Evolutionary conservation across 495 filamentous ascomycete species (phyloP).

Genomic region (Evansstolkia leycettana): DNA sequence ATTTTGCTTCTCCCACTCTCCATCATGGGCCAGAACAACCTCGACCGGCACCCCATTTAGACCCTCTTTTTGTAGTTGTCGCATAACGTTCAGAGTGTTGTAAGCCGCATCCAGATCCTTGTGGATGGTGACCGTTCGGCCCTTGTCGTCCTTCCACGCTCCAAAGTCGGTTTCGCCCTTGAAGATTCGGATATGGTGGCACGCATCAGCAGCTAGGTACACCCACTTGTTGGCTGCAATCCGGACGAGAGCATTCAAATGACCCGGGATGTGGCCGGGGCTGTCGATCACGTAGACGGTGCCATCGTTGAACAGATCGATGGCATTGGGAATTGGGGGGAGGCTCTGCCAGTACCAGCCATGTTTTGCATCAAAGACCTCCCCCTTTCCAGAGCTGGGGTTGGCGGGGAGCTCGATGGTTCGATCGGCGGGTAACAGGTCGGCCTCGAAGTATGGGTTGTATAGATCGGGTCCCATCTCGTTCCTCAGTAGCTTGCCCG

Average conservation of each 20-base stretch:
- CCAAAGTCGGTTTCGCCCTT: conserved; percentile 28
- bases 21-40: conserved; percentile 34
- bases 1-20: conserved; percentile 23
- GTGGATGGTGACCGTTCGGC: conserved; percentile 23
- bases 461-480: conserved; percentile 15
- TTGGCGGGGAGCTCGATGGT: conserved; percentile 20
- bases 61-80: conserved; percentile 10
- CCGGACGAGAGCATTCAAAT: conserved; percentile 33
- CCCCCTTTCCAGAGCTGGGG: neutral
- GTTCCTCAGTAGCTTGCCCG: conserved; percentile 15
- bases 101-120: conserved; percentile 18
- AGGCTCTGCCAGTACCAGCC: conserved; percentile 18
- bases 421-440: conserved; percentile 17
- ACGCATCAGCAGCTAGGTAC: conserved; percentile 36
- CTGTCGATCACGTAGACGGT: conserved; percentile 26
- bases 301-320: conserved; percentile 32
- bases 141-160: conserved; percentile 22
- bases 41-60: neutral
- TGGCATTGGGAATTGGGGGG: conserved; percentile 14
- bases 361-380: too few species aligned
- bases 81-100: conserved; percentile 20
- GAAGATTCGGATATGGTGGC: conserved; percentile 32
- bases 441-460: conserved; percentile 24
- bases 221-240: conserved; percentile 13
- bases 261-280: conserved; percentile 35